A percentile compares a stretch with the other conserved stretches of the same genome.
phyloP scores from a whole-genome alignment of 495 filamentous ascomycete species.

The Halenospora varia region DNA sequence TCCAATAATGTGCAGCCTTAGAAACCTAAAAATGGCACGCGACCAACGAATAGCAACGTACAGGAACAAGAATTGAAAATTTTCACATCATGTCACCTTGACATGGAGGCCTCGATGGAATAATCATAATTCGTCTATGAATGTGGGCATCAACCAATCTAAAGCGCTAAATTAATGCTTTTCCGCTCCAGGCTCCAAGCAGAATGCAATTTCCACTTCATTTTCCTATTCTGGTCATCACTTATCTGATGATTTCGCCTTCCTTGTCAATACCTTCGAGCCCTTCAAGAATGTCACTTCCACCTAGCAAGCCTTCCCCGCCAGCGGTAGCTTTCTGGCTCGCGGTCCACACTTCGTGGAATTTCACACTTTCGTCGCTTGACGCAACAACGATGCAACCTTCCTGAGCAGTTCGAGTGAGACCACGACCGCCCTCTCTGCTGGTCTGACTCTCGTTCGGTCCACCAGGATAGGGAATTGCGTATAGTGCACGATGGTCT shows the following conservation, averaged over 20 bases:
- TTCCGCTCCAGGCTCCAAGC: neutral
- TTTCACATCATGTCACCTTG: no score
- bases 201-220: neutral
- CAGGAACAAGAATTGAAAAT: no score
- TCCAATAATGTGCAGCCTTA: no score
- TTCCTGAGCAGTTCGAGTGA: slow-evolving; percentile 63
- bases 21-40: no score
- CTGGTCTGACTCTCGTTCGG: slow-evolving; percentile 39
- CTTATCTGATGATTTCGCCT: slow-evolving; percentile 52
- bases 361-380: slow-evolving; percentile 91
- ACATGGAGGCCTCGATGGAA: no score
- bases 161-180: neutral
- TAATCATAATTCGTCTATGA: neutral
- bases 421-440: slow-evolving; percentile 16
- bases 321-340: slow-evolving; percentile 51
- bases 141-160: neutral
- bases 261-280: slow-evolving; percentile 82
- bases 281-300: slow-evolving; percentile 83
- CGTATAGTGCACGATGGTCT: slow-evolving; percentile 75
- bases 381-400: slow-evolving; percentile 93
- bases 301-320: slow-evolving; percentile 67
- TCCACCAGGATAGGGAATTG: slow-evolving; percentile 62
- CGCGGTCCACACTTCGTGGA: slow-evolving; percentile 89
- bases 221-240: neutral
- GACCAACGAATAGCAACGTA: no score